A percentile compares a stretch with the other conserved stretches of the same genome.
phyloP scores from a whole-genome alignment of 306 rosid genomes.

The Cucumis melo region DNA sequence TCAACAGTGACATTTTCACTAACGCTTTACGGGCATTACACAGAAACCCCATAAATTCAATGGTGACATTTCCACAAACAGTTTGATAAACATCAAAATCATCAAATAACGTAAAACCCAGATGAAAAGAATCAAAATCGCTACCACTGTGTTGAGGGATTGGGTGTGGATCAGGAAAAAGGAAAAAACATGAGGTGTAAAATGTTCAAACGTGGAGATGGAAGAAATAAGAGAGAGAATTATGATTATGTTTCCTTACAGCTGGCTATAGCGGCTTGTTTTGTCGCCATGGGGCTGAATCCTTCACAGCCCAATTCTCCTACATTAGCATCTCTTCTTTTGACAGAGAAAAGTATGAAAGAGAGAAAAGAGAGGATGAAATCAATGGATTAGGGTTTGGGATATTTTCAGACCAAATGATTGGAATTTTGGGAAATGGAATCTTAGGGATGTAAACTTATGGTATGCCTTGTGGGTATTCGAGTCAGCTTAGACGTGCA shows the following conservation, averaged over 20 bases:
- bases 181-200: neutral
- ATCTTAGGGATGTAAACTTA: neutral
- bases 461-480: too few species aligned
- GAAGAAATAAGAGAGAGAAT: neutral
- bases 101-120: neutral
- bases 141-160: neutral
- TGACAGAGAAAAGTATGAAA: too few species aligned
- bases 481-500: neutral
- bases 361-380: neutral
- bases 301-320: neutral
- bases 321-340: neutral
- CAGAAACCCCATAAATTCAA: neutral
- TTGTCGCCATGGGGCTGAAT: neutral
- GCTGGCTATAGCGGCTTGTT: neutral
- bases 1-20: neutral
- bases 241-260: neutral
- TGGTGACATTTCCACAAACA: neutral
- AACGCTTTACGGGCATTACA: neutral
- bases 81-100: neutral
- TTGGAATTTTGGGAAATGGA: neutral
- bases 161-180: neutral
- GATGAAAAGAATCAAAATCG: neutral
- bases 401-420: constrained; percentile 2
- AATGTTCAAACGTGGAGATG: neutral
- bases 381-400: neutral